Evolutionary conservation across 2,329 filamentous ascomycete species (phyloP).

Genomic region (Sordariomycetes sp.): DNA sequence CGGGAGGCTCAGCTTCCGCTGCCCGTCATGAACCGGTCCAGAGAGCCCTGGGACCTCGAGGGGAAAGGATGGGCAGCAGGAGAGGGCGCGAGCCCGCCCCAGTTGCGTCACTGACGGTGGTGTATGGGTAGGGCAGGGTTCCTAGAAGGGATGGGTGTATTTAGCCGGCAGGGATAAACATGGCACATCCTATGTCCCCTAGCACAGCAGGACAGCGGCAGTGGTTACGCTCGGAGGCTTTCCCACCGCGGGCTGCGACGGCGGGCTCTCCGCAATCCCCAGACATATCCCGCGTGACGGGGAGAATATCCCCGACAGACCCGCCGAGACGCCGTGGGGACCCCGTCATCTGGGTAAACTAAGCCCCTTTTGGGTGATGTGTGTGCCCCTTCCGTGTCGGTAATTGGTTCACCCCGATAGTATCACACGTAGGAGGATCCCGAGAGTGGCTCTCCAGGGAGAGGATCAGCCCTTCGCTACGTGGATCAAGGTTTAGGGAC

Average conservation of each 20-base stretch:
- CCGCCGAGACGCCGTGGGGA: background rate
- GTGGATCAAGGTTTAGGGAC: too few species aligned
- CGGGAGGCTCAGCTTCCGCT: too few species aligned
- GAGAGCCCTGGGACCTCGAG: too few species aligned
- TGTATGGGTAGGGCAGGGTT: too few species aligned
- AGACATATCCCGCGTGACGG: background rate
- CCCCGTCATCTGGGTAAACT: conserved; percentile 8
- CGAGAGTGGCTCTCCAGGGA: background rate
- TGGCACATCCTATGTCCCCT: background rate
- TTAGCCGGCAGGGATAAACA: background rate
- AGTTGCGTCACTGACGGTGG: background rate
- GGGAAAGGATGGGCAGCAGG: too few species aligned
- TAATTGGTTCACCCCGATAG: background rate
- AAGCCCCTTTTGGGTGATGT: background rate
- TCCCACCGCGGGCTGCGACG: background rate
- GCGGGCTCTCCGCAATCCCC: background rate
- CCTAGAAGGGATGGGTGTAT: background rate
- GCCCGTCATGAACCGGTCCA: too few species aligned
- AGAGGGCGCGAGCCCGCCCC: background rate
- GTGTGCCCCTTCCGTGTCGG: background rate
- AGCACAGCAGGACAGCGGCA: background rate
- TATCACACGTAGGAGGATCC: background rate
- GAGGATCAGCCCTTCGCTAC: background rate
- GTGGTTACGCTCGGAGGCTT: background rate
- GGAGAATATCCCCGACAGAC: background rate